phyloP scores from a whole-genome alignment of 805 yeast species.

The Nakazawaea ambrosiae region DNA sequence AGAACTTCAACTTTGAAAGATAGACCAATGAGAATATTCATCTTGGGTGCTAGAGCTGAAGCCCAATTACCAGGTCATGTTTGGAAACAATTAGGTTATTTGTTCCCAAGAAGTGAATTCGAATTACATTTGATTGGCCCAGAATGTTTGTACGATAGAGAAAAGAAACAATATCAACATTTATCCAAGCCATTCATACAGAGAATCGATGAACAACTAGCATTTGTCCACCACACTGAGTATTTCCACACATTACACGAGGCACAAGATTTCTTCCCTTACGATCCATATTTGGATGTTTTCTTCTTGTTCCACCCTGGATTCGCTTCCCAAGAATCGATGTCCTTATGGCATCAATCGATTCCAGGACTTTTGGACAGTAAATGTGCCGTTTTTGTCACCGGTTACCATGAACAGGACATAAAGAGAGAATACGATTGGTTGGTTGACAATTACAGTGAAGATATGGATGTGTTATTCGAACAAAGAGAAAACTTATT shows the following conservation, averaged over 20 bases:
- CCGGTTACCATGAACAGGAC: slow-evolving; percentile 82
- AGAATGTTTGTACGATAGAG: slow-evolving; percentile 74
- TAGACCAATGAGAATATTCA: slow-evolving; percentile 82
- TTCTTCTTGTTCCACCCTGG: slow-evolving; percentile 97
- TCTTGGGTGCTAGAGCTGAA: slow-evolving; percentile 89
- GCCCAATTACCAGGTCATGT: slow-evolving; percentile 90
- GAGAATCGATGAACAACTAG: slow-evolving; percentile 66
- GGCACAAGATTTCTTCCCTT: slow-evolving; percentile 92
- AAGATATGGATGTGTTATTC: slow-evolving; percentile 78
- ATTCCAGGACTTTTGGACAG: slow-evolving; percentile 85
- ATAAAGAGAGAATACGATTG: slow-evolving; percentile 62
- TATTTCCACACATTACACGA: slow-evolving; percentile 89
- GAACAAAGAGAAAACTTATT: slow-evolving; percentile 67
- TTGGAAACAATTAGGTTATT: slow-evolving; percentile 86
- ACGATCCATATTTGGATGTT: slow-evolving; percentile 91
- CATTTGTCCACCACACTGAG: slow-evolving; percentile 79
- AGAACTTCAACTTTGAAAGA: slow-evolving; percentile 61
- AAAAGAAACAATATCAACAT: slow-evolving; percentile 52
- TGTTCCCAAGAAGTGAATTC: slow-evolving; percentile 76
- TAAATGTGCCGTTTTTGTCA: slow-evolving; percentile 85
- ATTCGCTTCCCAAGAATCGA: slow-evolving; percentile 71
- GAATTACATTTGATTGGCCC: slow-evolving; percentile 95
- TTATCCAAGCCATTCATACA: slow-evolving; percentile 61
- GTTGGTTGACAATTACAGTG: slow-evolving; percentile 56
- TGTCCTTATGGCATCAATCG: slow-evolving; percentile 77